Conservation (phyloP, 768 basidiomycete genomes). For the Saitozyma sp. region DNA sequence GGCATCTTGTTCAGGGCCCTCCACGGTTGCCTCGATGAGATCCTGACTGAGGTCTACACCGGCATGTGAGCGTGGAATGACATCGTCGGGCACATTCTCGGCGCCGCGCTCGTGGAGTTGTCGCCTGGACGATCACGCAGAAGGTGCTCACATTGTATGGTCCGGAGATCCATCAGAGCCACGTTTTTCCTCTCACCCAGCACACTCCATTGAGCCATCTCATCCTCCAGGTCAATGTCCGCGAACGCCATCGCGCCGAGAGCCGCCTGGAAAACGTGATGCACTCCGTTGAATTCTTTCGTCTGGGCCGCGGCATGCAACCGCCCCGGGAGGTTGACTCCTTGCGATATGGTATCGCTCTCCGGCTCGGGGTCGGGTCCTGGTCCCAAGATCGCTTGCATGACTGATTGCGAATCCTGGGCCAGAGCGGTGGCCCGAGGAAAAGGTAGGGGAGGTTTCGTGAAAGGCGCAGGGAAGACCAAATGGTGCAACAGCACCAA, state of each 20-base stretch:
- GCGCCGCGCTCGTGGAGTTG: no score
- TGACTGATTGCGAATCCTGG: background rate
- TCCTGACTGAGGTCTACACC: slow-evolving; percentile 43
- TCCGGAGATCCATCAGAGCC: slow-evolving; percentile 1
- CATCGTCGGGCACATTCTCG: no score
- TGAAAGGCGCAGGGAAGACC: slow-evolving; percentile 18
- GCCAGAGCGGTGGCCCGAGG: background rate
- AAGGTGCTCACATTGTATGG: slow-evolving; percentile 7
- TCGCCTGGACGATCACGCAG: no score
- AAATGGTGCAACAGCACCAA: slow-evolving; percentile 33
- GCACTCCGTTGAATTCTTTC: slow-evolving; percentile 42
- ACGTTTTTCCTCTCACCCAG: slow-evolving; percentile 11
- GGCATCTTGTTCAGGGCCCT: slow-evolving; percentile 50
- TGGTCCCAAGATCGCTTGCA: background rate
- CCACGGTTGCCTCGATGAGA: slow-evolving; percentile 44
- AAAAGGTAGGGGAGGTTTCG: background rate
- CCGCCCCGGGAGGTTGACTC: slow-evolving; percentile 27
- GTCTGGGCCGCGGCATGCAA: slow-evolving; percentile 13
- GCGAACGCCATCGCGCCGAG: slow-evolving; percentile 45
- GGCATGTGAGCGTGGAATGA: no score
- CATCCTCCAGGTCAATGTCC: slow-evolving; percentile 21
- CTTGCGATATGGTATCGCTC: slow-evolving; percentile 11
- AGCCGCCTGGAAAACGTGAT: slow-evolving; percentile 39
- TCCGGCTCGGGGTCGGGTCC: slow-evolving; percentile 6
- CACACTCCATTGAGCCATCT: slow-evolving; percentile 4